Conservation (phyloP, 352 stramenopile genomes). For the Phytopythium kandeliae region DNA sequence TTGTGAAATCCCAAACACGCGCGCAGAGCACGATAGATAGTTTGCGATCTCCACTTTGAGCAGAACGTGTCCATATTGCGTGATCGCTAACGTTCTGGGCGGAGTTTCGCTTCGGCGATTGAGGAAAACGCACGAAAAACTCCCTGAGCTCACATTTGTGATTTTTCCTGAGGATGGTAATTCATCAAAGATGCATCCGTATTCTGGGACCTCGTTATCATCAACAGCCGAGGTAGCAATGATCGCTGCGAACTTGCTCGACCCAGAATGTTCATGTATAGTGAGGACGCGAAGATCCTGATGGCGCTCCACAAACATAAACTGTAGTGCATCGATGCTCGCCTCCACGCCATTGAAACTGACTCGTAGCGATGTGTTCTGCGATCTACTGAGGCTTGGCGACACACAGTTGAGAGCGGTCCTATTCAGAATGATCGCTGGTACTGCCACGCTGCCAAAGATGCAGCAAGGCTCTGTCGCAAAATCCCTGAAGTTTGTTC, state of each 20-base stretch:
- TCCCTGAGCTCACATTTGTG: constrained; percentile 8
- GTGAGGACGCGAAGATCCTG: constrained; percentile 9
- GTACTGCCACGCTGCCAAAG: constrained; percentile 20
- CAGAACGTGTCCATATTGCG: constrained; percentile 1
- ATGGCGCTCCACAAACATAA: constrained; percentile 13
- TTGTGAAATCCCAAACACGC: constrained; percentile 10
- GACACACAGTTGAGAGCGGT: constrained; percentile 26
- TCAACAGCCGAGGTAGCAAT: neutral
- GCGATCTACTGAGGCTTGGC: constrained; percentile 7
- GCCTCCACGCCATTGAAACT: constrained; percentile 37
- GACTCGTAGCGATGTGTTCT: constrained; percentile 14
- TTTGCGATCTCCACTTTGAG: constrained; percentile 10
- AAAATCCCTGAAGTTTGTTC: constrained; percentile 33
- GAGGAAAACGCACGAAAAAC: constrained; percentile 14
- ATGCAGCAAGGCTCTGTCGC: constrained; percentile 18
- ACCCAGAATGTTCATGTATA: constrained; percentile 2
- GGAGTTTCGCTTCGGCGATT: neutral
- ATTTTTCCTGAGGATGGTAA: constrained; percentile 9
- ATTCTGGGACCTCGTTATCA: neutral
- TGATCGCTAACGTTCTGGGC: constrained; percentile 9
- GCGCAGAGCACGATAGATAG: constrained; percentile 13
- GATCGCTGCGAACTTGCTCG: neutral
- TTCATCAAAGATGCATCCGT: constrained; percentile 22
- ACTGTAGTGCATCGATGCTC: constrained; percentile 16
- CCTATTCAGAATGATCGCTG: constrained; percentile 19